Evolutionary conservation across 106 monocot species (phyloP), one percentile per base, ranked within the genome.

Genomic region (Dendrobium nobile): DNA sequence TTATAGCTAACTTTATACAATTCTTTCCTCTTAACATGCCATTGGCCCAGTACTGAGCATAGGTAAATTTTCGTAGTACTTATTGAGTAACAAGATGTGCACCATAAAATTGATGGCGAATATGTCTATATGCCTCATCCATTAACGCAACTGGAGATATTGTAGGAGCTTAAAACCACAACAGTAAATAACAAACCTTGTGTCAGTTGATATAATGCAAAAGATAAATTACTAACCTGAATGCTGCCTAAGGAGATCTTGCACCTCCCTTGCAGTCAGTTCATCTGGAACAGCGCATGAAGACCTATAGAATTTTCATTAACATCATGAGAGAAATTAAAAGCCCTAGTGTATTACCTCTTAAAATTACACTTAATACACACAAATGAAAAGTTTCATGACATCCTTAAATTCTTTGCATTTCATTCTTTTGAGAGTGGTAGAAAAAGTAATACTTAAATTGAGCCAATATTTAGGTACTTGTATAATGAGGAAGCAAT

Each of bases 211-310:
- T 51, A 51, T 13, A 51, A 13, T 51, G 51, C 51, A 51, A 51
- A 51, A 15, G 70, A 33, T 37, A 9, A 70, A 70, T 70, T 48
- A 48, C 83, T 33, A 33, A 93, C 98, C 98, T 90, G 90, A 82
- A 85, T 85, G 87, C 85, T 88, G 89, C 20, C 73, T 84, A 77
- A 95, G 84, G 86, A 99, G 88, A 87, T 75, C 85, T 76, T 95
- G 99, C 77, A 93, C 45, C 56, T 99, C 99, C 56, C 80, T 86
- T 73, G 82, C 64, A 73, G 84, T 88, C 80, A 99, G 79, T 84
- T 99, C 99, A 72, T 89, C 86, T 5, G 89, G 91, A 7, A 48
- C 84, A 75, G 92, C 86, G 74, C 98, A 98, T 41, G 90, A 94
- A 77, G 84, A 91, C 77, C 98, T 98, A 90, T 41, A 86, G 54